These are phyloP conservation scores for Cercospora citrullina DNA, from an alignment of 2,329 filamentous ascomycete genomes.

Conservation along the genomic window DNA sequence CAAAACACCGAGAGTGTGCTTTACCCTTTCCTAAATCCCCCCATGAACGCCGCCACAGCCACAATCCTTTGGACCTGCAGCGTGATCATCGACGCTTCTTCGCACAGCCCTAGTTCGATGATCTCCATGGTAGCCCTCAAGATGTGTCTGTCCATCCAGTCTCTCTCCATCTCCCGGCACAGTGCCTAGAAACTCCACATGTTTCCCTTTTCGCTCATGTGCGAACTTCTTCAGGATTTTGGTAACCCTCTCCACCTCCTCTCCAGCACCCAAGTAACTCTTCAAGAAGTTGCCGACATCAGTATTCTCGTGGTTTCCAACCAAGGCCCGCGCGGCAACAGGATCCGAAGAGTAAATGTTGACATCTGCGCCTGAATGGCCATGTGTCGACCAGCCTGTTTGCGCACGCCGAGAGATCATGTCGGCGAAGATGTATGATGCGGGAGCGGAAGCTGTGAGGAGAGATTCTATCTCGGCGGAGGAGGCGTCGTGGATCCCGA, in stretches of 20 bases:
- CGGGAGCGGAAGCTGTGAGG: slow-evolving; percentile 55
- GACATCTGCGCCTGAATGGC: slow-evolving; percentile 85
- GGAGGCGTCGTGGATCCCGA: slow-evolving; percentile 72
- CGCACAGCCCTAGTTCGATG: slow-evolving; percentile 25
- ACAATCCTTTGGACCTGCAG: background rate
- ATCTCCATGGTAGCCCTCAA: slow-evolving; percentile 40
- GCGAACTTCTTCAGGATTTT: slow-evolving; percentile 66
- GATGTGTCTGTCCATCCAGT: slow-evolving; percentile 50
- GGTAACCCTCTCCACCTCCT: slow-evolving; percentile 77
- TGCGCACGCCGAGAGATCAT: slow-evolving; percentile 87
- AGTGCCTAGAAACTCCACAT: slow-evolving; percentile 48
- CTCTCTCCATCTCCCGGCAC: slow-evolving; percentile 45
- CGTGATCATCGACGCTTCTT: slow-evolving; percentile 19
- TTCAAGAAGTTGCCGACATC: slow-evolving; percentile 82
- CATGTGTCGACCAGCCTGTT: slow-evolving; percentile 91
- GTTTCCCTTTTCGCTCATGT: slow-evolving; percentile 35
- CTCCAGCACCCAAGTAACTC: slow-evolving; percentile 75
- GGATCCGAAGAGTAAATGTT: slow-evolving; percentile 88
- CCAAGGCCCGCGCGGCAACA: slow-evolving; percentile 60
- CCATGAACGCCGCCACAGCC: slow-evolving; percentile 5
- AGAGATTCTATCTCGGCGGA: slow-evolving; percentile 70
- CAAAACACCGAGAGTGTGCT: background rate
- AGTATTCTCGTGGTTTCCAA: slow-evolving; percentile 92
- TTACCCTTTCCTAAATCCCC: background rate
- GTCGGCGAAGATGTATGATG: slow-evolving; percentile 67